Base-by-base conservation (phyloP, 306 rosid genomes). In the Sesbania bispinosa region DNA sequence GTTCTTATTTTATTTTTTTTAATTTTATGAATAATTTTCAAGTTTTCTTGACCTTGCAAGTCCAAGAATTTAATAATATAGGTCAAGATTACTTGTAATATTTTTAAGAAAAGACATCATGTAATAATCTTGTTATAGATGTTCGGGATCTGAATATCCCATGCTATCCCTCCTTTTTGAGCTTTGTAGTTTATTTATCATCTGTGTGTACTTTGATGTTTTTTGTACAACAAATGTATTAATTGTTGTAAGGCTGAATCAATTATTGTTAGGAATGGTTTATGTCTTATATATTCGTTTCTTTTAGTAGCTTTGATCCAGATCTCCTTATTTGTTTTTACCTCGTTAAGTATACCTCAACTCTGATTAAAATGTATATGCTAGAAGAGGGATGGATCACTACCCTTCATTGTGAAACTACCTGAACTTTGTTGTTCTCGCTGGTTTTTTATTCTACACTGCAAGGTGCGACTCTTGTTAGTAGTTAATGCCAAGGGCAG, bases 21-120 rank as follows among this genome's bases (percentile, higher is more conserved):
- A 38, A 47, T 20, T 71, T 62, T 72, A 70, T 73, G 59, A 67
- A 79, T 53, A 71, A 65, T 71, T 79, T 85, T 79, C 45, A 71
- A 80, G 86, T 93, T 93, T 90, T 93, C 98, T 93, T 93, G 98
- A 90, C 98, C 98, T 93, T 93, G 98, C 98, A 93, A 93, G 98
- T 84, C 96, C 89, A 50, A 1, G 0, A 3, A 1, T 0, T 5
- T 0, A 0, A 0, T 0, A 2, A 3, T 0, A 0, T 0, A 7
- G 36, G 75, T 78, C 39, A 14, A 78, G 71, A 41, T 39, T 6
- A 19, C 53, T 45, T 53, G 42, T 5, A 1, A 24, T 0, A 26
- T 38, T 7, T 2, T 7, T 10, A 1, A 0, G 5, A 64, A 24
- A 3, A 1, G 2, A 48, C 48, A 20, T 1, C 0, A 26, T 78